These are phyloP conservation scores for Strobilomyces dryophilus DNA, from an alignment of 768 basidiomycete species.

Conservation along the genomic window DNA sequence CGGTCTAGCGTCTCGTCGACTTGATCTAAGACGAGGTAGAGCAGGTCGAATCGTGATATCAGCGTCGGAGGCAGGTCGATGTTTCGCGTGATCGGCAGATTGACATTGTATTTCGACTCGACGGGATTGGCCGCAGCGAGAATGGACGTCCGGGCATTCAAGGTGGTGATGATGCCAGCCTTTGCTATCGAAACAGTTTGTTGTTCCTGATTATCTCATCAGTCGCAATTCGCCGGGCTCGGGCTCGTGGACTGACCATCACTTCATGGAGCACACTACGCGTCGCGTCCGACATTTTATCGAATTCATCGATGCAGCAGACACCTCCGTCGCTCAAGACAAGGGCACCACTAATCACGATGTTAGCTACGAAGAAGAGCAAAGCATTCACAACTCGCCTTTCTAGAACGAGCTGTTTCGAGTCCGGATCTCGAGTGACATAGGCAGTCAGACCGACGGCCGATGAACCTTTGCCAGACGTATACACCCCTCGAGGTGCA, in stretches of 20 bases:
- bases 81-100: slow-evolving; percentile 89
- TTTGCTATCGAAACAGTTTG: slow-evolving; percentile 99
- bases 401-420: slow-evolving; percentile 95
- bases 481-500: slow-evolving; percentile 95
- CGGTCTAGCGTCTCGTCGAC: slow-evolving; percentile 88
- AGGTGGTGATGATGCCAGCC: slow-evolving; percentile 96
- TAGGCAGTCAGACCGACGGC: slow-evolving; percentile 99
- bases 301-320: slow-evolving; percentile 98
- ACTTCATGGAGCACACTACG: slow-evolving; percentile 98
- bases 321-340: slow-evolving; percentile 95
- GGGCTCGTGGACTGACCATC: slow-evolving; percentile 56
- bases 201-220: slow-evolving; percentile 70
- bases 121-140: slow-evolving; percentile 97
- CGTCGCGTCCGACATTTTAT: slow-evolving; percentile 98
- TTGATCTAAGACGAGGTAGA: slow-evolving; percentile 94
- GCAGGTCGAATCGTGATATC: slow-evolving; percentile 94
- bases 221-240: background rate
- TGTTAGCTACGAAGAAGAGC: slow-evolving; percentile 1
- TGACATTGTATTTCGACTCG: slow-evolving; percentile 90
- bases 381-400: slow-evolving; percentile 47
- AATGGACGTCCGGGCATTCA: slow-evolving; percentile 98
- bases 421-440: slow-evolving; percentile 96
- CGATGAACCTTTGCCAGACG: slow-evolving; percentile 96
- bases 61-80: slow-evolving; percentile 97
- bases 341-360: slow-evolving; percentile 69